A percentile compares a stretch with the other conserved stretches of the same genome.
Evolutionary conservation across 495 filamentous ascomycete genomes (phyloP).

Genomic region (Lophium mytilinum): DNA sequence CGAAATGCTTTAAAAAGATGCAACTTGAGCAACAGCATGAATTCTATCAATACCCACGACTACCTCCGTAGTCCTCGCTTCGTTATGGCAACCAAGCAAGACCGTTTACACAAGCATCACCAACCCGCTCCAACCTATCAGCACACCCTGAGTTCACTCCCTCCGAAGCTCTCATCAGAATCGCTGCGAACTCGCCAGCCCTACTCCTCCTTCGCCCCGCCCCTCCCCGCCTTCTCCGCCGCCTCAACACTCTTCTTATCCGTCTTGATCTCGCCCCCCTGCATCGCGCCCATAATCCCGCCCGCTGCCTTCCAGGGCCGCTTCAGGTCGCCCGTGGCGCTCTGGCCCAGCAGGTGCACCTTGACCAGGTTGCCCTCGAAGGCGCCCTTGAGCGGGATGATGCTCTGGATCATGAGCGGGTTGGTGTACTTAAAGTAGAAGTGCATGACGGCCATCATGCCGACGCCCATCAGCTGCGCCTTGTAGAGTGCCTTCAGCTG

Average conservation of each 20-base stretch:
- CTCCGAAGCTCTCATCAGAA: neutral
- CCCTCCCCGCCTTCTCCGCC: constrained; percentile 34
- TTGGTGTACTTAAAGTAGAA: constrained; percentile 99
- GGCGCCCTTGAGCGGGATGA: constrained; percentile 93
- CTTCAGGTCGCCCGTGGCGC: constrained; percentile 86
- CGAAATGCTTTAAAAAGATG: no score
- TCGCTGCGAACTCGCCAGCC: neutral
- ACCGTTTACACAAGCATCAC: no score
- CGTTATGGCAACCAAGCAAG: no score
- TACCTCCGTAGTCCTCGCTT: no score
- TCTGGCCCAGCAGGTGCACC: constrained; percentile 84
- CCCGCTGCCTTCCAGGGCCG: constrained; percentile 84
- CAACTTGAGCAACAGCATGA: no score
- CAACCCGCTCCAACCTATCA: no score
- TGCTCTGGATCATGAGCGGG: constrained; percentile 94
- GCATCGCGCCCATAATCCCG: constrained; percentile 68
- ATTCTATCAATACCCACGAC: no score
- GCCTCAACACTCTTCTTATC: constrained; percentile 84
- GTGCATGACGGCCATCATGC: constrained; percentile 98
- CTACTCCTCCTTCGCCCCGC: constrained; percentile 39
- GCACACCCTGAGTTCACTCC: neutral
- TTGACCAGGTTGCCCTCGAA: constrained; percentile 91
- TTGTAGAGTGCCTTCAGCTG: constrained; percentile 79
- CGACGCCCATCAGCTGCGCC: constrained; percentile 85
- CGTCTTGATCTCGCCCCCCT: constrained; percentile 66